Conservation (phyloP, 495 filamentous ascomycete genomes). For the Penicillium pancosmium region DNA sequence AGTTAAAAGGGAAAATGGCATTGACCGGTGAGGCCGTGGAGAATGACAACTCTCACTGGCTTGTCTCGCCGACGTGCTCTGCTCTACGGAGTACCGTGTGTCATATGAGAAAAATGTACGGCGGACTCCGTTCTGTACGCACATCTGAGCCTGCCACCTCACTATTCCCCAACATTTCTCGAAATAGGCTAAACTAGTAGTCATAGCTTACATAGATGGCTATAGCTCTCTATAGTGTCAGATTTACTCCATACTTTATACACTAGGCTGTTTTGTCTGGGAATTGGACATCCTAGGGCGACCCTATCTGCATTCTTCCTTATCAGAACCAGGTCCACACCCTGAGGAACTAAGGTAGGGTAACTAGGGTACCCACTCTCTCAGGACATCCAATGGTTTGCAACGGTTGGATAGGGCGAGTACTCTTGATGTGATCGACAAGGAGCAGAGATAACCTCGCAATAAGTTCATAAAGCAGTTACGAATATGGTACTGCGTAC, state of each 20-base stretch:
- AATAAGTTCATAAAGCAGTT: too few species aligned
- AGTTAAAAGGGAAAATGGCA: conserved; percentile 1
- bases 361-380: neutral
- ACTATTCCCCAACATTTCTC: neutral
- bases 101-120: conserved; percentile 16
- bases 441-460: too few species aligned
- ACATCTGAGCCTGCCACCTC: conserved; percentile 12
- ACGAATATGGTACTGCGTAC: too few species aligned
- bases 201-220: too few species aligned
- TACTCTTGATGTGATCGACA: neutral
- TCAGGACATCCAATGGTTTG: neutral
- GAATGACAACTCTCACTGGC: conserved; percentile 29
- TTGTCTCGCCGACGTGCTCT: conserved; percentile 30
- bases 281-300: neutral
- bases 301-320: neutral
- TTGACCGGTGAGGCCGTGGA: conserved; percentile 26
- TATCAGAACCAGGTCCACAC: neutral
- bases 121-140: conserved; percentile 3
- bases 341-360: too few species aligned
- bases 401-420: neutral
- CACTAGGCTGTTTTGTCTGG: neutral
- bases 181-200: too few species aligned
- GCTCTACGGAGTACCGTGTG: conserved; percentile 28
- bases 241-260: too few species aligned
- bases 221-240: neutral